These are phyloP conservation scores for Penicilliopsis zonata DNA, from an alignment of 495 filamentous ascomycete species.

Conservation along the genomic window DNA sequence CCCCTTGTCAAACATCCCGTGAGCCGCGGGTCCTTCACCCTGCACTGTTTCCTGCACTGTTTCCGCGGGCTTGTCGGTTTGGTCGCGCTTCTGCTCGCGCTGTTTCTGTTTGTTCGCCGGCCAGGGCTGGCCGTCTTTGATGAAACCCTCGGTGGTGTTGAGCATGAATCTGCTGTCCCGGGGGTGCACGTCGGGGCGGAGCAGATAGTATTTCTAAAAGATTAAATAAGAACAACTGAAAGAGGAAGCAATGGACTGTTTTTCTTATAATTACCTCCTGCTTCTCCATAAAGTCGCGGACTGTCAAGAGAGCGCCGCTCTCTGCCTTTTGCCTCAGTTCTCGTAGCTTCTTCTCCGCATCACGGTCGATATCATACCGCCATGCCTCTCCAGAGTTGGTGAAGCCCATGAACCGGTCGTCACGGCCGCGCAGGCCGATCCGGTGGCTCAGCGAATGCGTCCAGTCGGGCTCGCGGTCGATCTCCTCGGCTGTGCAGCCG, in stretches of 20 bases:
- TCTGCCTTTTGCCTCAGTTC: conserved; percentile 8
- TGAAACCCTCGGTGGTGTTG: conserved; percentile 8
- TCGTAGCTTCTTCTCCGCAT: conserved; percentile 11
- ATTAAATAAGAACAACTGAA: background rate
- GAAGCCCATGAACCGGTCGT: conserved; percentile 6
- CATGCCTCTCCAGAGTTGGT: conserved; percentile 8
- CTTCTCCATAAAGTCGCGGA: conserved; percentile 8
- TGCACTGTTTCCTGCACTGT: conserved; percentile 5
- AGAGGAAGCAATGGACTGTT: background rate
- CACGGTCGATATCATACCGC: conserved; percentile 3
- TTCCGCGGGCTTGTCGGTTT: conserved; percentile 3
- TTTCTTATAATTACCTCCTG: conserved; percentile 5
- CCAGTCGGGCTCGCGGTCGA: conserved; percentile 11
- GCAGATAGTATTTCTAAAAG: conserved; percentile 8
- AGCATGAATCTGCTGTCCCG: conserved; percentile 9
- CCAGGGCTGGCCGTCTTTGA: conserved; percentile 9
- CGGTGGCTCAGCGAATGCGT: conserved; percentile 5
- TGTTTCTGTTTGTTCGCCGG: conserved; percentile 6
- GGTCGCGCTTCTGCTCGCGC: conserved; percentile 1
- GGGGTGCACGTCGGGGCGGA: conserved; percentile 7
- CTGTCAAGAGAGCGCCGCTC: conserved; percentile 5
- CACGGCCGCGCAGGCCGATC: conserved; percentile 4
- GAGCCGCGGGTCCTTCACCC: conserved; percentile 5
- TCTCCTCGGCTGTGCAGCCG: conserved; percentile 3
- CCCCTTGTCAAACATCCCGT: conserved; percentile 8